Conservation (phyloP, 768 basidiomycete species). For the Russula ochroleuca region DNA sequence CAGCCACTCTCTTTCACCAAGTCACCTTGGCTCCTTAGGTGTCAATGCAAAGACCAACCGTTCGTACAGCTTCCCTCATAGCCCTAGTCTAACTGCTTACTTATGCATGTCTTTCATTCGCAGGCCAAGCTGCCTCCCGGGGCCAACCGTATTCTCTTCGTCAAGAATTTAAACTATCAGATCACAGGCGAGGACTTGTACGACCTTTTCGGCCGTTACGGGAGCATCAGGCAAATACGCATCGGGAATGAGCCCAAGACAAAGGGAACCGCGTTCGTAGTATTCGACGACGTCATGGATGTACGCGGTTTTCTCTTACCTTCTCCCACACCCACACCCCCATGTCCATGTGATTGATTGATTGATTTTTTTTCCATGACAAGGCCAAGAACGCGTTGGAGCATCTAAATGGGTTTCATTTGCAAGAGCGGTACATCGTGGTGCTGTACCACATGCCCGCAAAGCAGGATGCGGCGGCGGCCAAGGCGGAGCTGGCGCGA, state of each 20-base stretch:
- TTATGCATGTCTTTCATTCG: background rate
- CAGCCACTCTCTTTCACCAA: background rate
- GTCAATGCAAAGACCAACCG: slow-evolving; percentile 68
- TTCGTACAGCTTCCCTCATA: slow-evolving; percentile 34
- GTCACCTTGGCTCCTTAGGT: slow-evolving; percentile 36
- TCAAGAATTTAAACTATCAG: slow-evolving; percentile 90
- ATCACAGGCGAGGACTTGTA: slow-evolving; percentile 93
- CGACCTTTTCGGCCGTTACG: slow-evolving; percentile 96
- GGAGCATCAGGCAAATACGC: slow-evolving; percentile 91
- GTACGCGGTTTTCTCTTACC: slow-evolving; percentile 43
- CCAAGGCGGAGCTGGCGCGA: slow-evolving; percentile 86
- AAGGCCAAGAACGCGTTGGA: slow-evolving; percentile 96
- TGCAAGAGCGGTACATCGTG: slow-evolving; percentile 97
- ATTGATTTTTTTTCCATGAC: background rate
- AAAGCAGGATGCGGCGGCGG: slow-evolving; percentile 91
- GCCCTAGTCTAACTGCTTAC: background rate
- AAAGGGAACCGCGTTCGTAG: slow-evolving; percentile 94
- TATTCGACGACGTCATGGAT: slow-evolving; percentile 95
- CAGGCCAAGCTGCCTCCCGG: slow-evolving; percentile 88
- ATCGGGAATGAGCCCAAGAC: slow-evolving; percentile 90
- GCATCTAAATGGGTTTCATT: slow-evolving; percentile 95
- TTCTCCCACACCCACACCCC: background rate
- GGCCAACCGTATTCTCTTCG: slow-evolving; percentile 87
- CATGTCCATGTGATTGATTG: background rate
- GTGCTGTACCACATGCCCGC: slow-evolving; percentile 97